Conservation (phyloP, 2,329 filamentous ascomycete genomes). For the Grosmannia serpens region DNA sequence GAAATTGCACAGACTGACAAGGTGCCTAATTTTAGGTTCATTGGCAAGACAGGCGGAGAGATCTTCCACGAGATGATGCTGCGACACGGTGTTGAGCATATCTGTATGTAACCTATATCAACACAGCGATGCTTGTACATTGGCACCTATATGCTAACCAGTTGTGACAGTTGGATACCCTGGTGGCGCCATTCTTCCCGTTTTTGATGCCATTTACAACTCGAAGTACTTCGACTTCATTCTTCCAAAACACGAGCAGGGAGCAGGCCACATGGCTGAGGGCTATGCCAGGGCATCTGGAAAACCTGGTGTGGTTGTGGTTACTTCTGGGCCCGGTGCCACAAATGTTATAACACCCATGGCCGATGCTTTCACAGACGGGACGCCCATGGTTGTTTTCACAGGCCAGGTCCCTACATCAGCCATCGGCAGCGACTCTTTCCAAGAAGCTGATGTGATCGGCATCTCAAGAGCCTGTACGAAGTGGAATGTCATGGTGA, state of each 20-base stretch:
- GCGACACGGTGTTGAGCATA: slow-evolving; percentile 78
- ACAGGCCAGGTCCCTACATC: slow-evolving; percentile 82
- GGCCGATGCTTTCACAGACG: slow-evolving; percentile 91
- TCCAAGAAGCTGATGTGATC: slow-evolving; percentile 91
- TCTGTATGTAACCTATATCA: slow-evolving; percentile 57
- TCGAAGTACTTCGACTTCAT: slow-evolving; percentile 95
- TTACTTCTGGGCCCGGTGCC: slow-evolving; percentile 91
- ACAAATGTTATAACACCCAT: slow-evolving; percentile 96
- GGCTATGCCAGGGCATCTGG: slow-evolving; percentile 91
- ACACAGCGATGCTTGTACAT: background rate
- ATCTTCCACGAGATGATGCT: slow-evolving; percentile 99
- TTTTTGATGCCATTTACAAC: slow-evolving; percentile 98
- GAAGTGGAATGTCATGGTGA: slow-evolving; percentile 99
- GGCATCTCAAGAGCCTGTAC: slow-evolving; percentile 92
- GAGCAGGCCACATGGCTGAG: slow-evolving; percentile 96
- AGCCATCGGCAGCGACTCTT: slow-evolving; percentile 88
- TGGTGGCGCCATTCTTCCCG: slow-evolving; percentile 89
- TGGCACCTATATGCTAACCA: background rate
- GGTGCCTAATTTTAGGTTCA: slow-evolving; percentile 48
- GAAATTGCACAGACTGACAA: slow-evolving; percentile 6
- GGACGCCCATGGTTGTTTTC: slow-evolving; percentile 93
- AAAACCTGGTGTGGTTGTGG: slow-evolving; percentile 88
- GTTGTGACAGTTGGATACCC: slow-evolving; percentile 62
- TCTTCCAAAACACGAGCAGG: slow-evolving; percentile 91
- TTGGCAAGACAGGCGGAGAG: slow-evolving; percentile 88